Evolutionary conservation across 2,329 filamentous ascomycete species (phyloP).

Genomic region (Stagonosporopsis rhizophila): DNA sequence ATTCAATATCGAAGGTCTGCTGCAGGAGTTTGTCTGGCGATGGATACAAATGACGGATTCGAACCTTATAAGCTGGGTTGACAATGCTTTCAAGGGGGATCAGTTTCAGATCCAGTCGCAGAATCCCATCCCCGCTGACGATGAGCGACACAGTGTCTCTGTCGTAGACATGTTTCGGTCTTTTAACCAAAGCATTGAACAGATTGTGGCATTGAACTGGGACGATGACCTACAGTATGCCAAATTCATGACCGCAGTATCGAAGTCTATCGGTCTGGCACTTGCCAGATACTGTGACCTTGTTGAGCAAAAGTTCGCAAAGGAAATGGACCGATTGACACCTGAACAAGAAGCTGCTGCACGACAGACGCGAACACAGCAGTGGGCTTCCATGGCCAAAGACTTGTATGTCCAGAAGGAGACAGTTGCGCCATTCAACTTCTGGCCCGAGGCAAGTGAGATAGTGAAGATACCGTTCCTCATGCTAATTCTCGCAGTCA

Average conservation of each 20-base stretch:
- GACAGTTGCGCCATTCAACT: conserved; percentile 95
- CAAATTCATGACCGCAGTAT: conserved; percentile 93
- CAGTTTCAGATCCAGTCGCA: conserved; percentile 77
- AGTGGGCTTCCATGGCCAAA: conserved; percentile 90
- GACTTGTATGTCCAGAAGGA: conserved; percentile 93
- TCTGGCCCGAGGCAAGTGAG: conserved; percentile 81
- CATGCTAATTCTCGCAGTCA: conserved; percentile 63
- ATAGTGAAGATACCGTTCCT: neutral
- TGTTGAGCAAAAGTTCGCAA: conserved; percentile 82
- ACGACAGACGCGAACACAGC: conserved; percentile 84
- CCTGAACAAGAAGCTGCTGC: conserved; percentile 83
- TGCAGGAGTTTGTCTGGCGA: conserved; percentile 94
- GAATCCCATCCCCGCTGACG: conserved; percentile 71
- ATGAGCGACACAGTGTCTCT: conserved; percentile 89
- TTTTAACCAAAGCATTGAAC: conserved; percentile 90
- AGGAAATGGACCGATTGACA: conserved; percentile 91
- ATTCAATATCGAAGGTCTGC: conserved; percentile 84
- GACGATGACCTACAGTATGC: conserved; percentile 92
- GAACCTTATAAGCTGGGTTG: conserved; percentile 83
- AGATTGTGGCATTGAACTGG: conserved; percentile 87
- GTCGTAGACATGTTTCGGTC: conserved; percentile 92
- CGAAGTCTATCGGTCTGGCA: conserved; percentile 82
- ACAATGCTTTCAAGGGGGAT: conserved; percentile 90
- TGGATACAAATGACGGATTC: conserved; percentile 86
- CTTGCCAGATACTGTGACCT: conserved; percentile 91